Conservation (phyloP, 1,284 basidiomycete genomes). For the Ceratobasidium sp. region DNA sequence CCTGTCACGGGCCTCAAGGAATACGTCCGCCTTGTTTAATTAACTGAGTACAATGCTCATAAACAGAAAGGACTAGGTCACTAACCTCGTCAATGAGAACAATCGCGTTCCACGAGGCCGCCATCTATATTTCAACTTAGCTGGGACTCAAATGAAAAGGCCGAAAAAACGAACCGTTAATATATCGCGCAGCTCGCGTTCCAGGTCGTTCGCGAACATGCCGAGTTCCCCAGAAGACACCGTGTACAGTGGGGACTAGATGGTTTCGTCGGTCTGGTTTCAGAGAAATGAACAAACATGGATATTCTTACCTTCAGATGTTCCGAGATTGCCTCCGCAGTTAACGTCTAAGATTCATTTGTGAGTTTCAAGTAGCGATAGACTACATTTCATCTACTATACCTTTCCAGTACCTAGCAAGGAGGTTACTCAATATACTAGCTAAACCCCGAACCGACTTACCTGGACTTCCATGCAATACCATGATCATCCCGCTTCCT, state of each 20-base stretch:
- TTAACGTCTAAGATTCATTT: not conserved
- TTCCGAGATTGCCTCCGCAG: conserved; percentile 29
- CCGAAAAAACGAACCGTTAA: not conserved
- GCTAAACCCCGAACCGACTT: not conserved
- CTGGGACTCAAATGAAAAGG: not conserved
- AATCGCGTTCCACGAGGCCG: conserved; percentile 31
- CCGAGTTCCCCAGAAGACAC: too few species aligned
- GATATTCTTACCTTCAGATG: conserved; percentile 10
- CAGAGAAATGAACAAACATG: not conserved
- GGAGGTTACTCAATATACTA: not conserved
- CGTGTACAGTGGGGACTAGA: conserved; percentile 14
- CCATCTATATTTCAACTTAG: not conserved
- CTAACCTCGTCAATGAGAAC: conserved; percentile 32
- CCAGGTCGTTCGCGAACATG: too few species aligned
- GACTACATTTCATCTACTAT: not conserved
- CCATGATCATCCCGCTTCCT: conserved; percentile 17
- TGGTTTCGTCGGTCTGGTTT: too few species aligned
- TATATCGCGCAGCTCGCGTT: conserved; percentile 14
- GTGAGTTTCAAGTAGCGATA: not conserved
- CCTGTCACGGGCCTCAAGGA: conserved; percentile 10
- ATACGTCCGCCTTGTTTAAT: conserved; percentile 12
- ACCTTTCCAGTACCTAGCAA: conserved; percentile 29
- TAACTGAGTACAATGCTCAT: not conserved
- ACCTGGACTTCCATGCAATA: conserved; percentile 32
- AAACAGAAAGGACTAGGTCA: too few species aligned